Base-by-base conservation (phyloP, 2,329 filamentous ascomycete genomes). In the Fusarium nurragi region DNA sequence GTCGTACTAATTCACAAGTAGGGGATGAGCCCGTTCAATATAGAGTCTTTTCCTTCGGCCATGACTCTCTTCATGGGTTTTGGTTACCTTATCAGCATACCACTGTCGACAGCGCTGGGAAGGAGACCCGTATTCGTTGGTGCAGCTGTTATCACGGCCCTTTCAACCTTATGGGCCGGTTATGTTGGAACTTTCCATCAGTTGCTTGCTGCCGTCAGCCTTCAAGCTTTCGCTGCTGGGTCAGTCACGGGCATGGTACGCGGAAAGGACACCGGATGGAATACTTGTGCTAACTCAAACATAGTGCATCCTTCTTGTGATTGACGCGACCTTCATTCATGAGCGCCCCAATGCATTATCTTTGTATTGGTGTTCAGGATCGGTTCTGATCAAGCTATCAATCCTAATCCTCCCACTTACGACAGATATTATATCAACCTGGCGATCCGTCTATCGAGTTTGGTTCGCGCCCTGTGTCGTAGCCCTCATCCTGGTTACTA, bases 301-400 rank as follows among this genome's bases (percentile, higher is more conserved):
- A 5, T 1, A 67, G 64, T 49, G 40, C 3, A 26, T 61, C 2
- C 48, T 67, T 3, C 52, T 68, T 1, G 22, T 65, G 1, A 67
- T 67, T 4, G 64, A 67, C 12, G 56, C 45, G 1, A 67, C 64
- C 1, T 67, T 68, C 12, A 68, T 67, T 1, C 64, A 68, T 12
- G 65, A 67, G n/a, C 60, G 65, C 0, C 65, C 64, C 1, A 63
- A 10, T 2, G 60, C 57, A 3, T 25, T 67, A 6, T 68, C 65
- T 2, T 1, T 68, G 2, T 65, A 32, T 28, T 68, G 56, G 60
- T 58, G 60, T 9, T 8, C 23, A 0, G 65, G 61, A 3, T 45
- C 64, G 3, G 44, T 5, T 3, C 16, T 58, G 12, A 55, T 67
- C 32, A 67, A 54, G 23, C n/a, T 68, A 4, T 37, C 37, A 1